phyloP scores from a whole-genome alignment of 106 monocot species.

The Narthecium ossifragum region DNA sequence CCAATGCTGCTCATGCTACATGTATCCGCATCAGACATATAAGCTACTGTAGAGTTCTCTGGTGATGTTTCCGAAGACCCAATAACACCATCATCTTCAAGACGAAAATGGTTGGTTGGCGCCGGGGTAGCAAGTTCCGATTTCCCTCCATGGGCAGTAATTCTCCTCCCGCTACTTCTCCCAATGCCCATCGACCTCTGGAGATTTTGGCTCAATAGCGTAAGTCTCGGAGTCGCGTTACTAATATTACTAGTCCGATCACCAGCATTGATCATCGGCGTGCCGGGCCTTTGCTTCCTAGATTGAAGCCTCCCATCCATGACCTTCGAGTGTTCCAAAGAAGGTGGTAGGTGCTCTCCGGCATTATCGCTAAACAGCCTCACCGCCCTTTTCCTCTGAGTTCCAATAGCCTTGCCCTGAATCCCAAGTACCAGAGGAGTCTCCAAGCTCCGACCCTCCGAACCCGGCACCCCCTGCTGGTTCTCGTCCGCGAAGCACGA shows the following conservation, averaged over 20 bases:
- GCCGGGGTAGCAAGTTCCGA: not conserved
- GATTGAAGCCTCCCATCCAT: not conserved
- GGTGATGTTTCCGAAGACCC: not conserved
- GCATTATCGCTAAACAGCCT: slow-evolving; percentile 35
- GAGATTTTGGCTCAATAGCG: not conserved
- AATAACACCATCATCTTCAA: not conserved
- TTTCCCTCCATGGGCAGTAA: not conserved
- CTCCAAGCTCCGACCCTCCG: slow-evolving; percentile 6
- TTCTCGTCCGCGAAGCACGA: slow-evolving; percentile 49
- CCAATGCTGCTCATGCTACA: slow-evolving; percentile 26
- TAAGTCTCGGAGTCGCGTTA: slow-evolving; percentile 4
- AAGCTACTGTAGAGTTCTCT: slow-evolving; percentile 20
- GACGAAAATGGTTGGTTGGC: not conserved
- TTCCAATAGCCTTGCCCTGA: not conserved
- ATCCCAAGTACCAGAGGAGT: slow-evolving; percentile 13
- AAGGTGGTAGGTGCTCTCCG: not conserved
- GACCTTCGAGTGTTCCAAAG: not conserved
- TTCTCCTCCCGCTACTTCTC: not conserved
- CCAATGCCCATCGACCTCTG: not conserved
- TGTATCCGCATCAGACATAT: slow-evolving; percentile 24
- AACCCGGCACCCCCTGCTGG: slow-evolving; percentile 3
- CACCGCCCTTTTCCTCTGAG: slow-evolving; percentile 18
- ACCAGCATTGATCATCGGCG: slow-evolving; percentile 14
- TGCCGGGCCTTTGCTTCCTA: slow-evolving; percentile 29
- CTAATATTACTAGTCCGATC: not conserved